Evolutionary conservation across 1,284 basidiomycete species (phyloP).

Genomic region (Boletellus deceptivus): DNA sequence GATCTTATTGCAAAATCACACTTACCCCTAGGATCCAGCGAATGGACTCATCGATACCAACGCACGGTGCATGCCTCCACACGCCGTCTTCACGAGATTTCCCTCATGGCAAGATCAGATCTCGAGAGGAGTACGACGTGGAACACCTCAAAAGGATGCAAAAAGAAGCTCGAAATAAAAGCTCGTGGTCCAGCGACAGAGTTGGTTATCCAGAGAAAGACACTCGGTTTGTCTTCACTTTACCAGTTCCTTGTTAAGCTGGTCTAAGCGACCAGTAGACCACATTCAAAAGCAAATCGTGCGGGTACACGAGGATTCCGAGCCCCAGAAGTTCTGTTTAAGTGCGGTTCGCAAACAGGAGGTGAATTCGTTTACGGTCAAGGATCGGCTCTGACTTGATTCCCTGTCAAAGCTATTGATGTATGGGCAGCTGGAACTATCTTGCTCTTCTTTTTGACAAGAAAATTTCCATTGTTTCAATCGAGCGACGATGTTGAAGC

Average conservation of each 20-base stretch:
- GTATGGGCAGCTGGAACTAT: conserved; percentile 96
- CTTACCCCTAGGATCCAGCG: conserved; percentile 40
- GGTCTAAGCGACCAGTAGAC: conserved; percentile 45
- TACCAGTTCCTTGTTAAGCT: conserved; percentile 1
- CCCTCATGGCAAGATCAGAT: conserved; percentile 64
- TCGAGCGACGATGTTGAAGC: conserved; percentile 95
- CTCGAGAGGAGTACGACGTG: conserved; percentile 40
- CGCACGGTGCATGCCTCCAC: conserved; percentile 69
- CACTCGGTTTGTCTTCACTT: conserved; percentile 43
- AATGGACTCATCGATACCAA: conserved; percentile 47
- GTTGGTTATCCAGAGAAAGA: conserved; percentile 77
- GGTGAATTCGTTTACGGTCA: conserved; percentile 47
- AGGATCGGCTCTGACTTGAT: conserved; percentile 7
- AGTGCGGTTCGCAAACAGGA: conserved; percentile 92
- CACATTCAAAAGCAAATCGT: conserved; percentile 90
- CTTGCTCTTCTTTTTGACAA: conserved; percentile 86
- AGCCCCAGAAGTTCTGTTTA: conserved; percentile 94
- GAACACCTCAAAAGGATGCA: conserved; percentile 50
- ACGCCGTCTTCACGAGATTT: conserved; percentile 55
- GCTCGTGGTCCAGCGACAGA: conserved; percentile 54
- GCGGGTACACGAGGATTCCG: conserved; percentile 97
- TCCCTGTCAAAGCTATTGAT: conserved; percentile 72
- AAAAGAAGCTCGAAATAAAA: conserved; percentile 63
- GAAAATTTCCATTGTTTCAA: conserved; percentile 94
- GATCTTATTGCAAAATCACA: neutral